Evolutionary conservation across 257 asterid genomes (phyloP).

Genomic region (Jacaranda copaia): DNA sequence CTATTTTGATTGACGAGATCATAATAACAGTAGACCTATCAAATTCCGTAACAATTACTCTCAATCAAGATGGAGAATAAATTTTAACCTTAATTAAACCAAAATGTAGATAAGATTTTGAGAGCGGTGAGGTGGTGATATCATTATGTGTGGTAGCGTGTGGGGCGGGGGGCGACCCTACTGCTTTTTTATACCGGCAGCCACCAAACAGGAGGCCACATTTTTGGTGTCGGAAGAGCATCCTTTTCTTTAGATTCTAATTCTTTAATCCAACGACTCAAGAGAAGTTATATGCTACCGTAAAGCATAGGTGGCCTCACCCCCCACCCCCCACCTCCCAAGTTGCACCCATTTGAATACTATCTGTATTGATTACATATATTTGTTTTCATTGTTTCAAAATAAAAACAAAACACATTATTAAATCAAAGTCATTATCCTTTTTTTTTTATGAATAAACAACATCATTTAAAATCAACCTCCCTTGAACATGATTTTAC

Average conservation of each 20-base stretch:
- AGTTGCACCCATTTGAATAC: not conserved
- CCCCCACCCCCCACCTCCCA: not conserved
- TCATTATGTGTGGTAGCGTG: conserved; percentile 12
- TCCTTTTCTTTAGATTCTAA: conserved; percentile 24
- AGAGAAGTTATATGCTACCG: too few relatives aligned
- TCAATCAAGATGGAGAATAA: too few relatives aligned
- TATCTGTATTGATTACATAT: not conserved
- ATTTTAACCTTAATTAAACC: too few relatives aligned
- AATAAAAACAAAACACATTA: too few relatives aligned
- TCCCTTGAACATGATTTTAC: too few relatives aligned
- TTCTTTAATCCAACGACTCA: conserved; percentile 1
- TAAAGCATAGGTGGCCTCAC: too few relatives aligned
- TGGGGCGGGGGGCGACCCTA: conserved; percentile 19
- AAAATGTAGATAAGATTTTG: conserved; percentile 16
- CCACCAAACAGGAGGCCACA: conserved; percentile 55
- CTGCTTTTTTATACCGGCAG: conserved; percentile 48
- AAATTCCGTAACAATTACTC: too few relatives aligned
- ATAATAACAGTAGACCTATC: too few relatives aligned
- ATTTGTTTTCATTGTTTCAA: not conserved
- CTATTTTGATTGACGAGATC: too few relatives aligned
- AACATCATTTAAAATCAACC: too few relatives aligned
- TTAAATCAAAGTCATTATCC: too few relatives aligned
- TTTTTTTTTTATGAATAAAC: too few relatives aligned
- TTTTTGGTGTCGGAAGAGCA: conserved; percentile 36
- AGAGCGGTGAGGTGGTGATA: conserved; percentile 25